Conservation (phyloP, 2,329 filamentous ascomycete genomes). For the Thielaviopsis musarum region DNA sequence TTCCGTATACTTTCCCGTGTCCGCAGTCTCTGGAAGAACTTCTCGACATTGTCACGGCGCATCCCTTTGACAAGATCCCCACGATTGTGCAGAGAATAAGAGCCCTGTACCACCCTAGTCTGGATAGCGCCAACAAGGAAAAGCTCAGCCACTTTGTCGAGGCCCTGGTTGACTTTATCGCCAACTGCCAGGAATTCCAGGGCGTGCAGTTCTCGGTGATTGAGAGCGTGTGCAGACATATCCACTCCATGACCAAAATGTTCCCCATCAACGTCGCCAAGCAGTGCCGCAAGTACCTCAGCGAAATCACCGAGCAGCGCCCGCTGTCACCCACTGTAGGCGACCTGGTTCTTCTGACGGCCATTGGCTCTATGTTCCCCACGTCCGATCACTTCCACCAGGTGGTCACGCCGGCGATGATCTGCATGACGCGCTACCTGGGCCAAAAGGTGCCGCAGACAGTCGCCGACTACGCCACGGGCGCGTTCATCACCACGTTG, state of each 20-base stretch:
- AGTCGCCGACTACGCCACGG: conserved; percentile 51
- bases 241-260: conserved; percentile 81
- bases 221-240: conserved; percentile 70
- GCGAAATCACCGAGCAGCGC: conserved; percentile 31
- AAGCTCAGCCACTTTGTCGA: conserved; percentile 54
- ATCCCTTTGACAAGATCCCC: conserved; percentile 50
- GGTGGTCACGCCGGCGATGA: conserved; percentile 76
- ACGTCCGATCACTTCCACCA: conserved; percentile 97
- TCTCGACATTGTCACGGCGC: conserved; percentile 43
- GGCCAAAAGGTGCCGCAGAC: conserved; percentile 55
- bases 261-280: conserved; percentile 64
- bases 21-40: conserved; percentile 65
- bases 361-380: conserved; percentile 71
- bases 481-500: conserved; percentile 64
- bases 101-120: conserved; percentile 78
- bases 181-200: conserved; percentile 24
- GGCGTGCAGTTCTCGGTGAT: conserved; percentile 44
- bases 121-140: conserved; percentile 70
- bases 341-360: conserved; percentile 70
- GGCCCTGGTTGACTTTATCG: conserved; percentile 46
- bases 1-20: conserved; percentile 77
- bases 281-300: conserved; percentile 60
- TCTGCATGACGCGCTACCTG: conserved; percentile 70
- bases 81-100: conserved; percentile 77
- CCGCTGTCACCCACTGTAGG: conserved; percentile 34